phyloP scores from a whole-genome alignment of 805 yeast genomes.

The Ogataea haglerorum region DNA sequence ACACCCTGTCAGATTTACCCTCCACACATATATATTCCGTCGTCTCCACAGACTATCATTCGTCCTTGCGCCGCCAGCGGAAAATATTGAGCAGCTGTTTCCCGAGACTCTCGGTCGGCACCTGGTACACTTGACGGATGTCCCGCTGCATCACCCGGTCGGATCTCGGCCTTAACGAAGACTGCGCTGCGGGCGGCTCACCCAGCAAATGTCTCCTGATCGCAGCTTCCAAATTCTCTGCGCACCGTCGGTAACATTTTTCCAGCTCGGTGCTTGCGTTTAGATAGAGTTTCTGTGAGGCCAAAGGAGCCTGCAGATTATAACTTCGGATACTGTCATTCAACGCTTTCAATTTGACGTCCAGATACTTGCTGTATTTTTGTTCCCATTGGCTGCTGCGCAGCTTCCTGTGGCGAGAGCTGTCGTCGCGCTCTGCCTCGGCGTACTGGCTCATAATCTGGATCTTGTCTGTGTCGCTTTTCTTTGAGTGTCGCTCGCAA shows the following conservation, averaged over 20 bases:
- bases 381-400: slow-evolving; percentile 38
- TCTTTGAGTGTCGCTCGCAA: slow-evolving; percentile 27
- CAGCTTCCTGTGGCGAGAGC: slow-evolving; percentile 8
- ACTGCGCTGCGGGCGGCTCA: not conserved
- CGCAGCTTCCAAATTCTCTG: slow-evolving; percentile 21
- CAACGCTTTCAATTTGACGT: slow-evolving; percentile 35
- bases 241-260: slow-evolving; percentile 36
- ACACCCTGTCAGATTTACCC: slow-evolving; percentile 4
- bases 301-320: slow-evolving; percentile 59
- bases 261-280: slow-evolving; percentile 41
- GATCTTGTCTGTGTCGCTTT: slow-evolving; percentile 17
- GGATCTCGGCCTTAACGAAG: not conserved
- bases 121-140: slow-evolving; percentile 23
- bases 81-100: slow-evolving; percentile 27
- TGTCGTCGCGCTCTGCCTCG: slow-evolving; percentile 18
- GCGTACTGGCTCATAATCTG: slow-evolving; percentile 15
- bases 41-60: not conserved
- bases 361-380: slow-evolving; percentile 31
- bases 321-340: slow-evolving; percentile 55
- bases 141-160: slow-evolving; percentile 17
- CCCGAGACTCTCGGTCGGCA: slow-evolving; percentile 30
- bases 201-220: slow-evolving; percentile 22
- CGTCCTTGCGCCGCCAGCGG: slow-evolving; percentile 7
- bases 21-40: not conserved
- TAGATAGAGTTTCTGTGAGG: slow-evolving; percentile 57